Base-by-base conservation (phyloP, 2,329 filamentous ascomycete species). In the Bipolaris zeicola region DNA sequence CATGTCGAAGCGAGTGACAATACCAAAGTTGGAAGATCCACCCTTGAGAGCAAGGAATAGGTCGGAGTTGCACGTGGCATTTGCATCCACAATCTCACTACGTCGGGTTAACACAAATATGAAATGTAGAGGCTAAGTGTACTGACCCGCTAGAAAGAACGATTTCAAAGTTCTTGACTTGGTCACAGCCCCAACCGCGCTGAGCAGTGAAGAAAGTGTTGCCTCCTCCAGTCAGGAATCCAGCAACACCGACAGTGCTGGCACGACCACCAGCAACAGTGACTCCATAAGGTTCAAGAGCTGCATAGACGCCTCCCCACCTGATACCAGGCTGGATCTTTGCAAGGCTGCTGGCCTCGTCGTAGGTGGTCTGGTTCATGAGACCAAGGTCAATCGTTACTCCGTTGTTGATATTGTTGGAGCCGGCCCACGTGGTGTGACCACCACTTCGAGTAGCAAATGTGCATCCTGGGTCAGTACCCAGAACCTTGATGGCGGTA, bases 11-110 rank as follows among this genome's bases (percentile, higher is more conserved):
- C 55, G 36, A 14, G 63, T 70, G 13, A 70, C 63, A 20, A 71
- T 62, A 36, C 65, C 79, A 38, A 69, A 72, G 45, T 69, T 70
- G 24, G 62, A 61, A 1, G 66, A 66, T 8, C 68, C 70, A 16
- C 75, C 75, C 44, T 73, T 71, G n/a, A 77, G 61, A 1, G 69
- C 74, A 45, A 58, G 66, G 59, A 72, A 77, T 10, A 78, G 72
- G 39, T 80, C 78, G 0, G 78, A 77, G 8, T 61, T 66, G 48
- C 63, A 58, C 50, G 62, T 50, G 2, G 66, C 61, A 36, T 75
- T 80, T 6, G 72, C 78, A 24, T 78, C 64, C 28, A 76, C 66
- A 8, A 79, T 57, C 6, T 68, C 65, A 14, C 60, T 64, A 28
- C n/a, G 8, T 31, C 1, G 18, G 6, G 41, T 80, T 73, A 18